Evolutionary conservation across 148 eudicot genomes (phyloP), one percentile per base, ranked within the genome.

Genomic region (Fagopyrum homotropicum): DNA sequence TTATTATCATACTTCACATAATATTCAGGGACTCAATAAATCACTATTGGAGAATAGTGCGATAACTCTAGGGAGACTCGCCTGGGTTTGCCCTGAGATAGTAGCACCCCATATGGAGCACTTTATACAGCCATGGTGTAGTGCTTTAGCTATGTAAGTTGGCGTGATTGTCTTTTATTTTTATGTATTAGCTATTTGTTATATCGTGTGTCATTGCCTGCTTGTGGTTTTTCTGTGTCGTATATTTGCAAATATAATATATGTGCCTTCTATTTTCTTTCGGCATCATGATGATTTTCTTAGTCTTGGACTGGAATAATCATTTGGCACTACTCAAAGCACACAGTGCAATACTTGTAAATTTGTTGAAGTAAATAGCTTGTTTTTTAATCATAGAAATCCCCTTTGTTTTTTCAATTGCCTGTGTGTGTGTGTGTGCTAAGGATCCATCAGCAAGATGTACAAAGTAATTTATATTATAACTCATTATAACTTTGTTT

Each of bases 91-190:
- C 83, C 98, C 98, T 40, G 96, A 92, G 79, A 88, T 88, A 78
- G 93, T 95, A 60, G 83, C 98, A 63, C 97, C 97, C 17, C 94
- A 90, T 77, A 92, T 95, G 97, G 97, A 90, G 82, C 97, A 92
- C 84, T 95, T 95, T 77, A 83, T 95, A 89, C 97, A 92, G 79
- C 75, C 96, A 43, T 95, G 98, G 98, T 95, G 97, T 80, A 77
- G 66, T 79, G 93, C 98, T 59, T 83, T 95, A 76, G 79, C 96
- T 66, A 89, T 84, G 98, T 95, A 86, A 82, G 98, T 82, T 77
- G 8, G 63, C 78, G 46, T 74, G 4, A 4, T 68, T 19, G 64
- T 56, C 17, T 16, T 17, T 57, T 19, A 10, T 4, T 3, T 57
- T 17, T 55, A 5, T 55, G 22, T 22, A n/a, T 55, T 55, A 55